Conservation (phyloP, 2,329 filamentous ascomycete species). For the Paecilomyces dactylethromorphus region DNA sequence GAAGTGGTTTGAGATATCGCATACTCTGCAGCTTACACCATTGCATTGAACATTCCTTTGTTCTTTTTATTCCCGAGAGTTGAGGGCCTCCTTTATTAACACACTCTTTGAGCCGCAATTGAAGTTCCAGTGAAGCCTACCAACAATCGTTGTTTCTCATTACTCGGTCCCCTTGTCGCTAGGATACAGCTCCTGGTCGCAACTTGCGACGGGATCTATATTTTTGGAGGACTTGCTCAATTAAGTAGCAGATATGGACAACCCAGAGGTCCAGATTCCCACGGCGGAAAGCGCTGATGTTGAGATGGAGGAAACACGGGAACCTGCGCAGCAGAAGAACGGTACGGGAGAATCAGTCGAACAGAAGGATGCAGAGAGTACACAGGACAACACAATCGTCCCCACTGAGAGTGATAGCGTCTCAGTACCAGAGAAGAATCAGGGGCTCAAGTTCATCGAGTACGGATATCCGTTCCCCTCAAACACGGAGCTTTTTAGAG, state of each 20-base stretch:
- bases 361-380: slow-evolving; percentile 11
- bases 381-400: slow-evolving; percentile 10
- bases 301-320: slow-evolving; percentile 17
- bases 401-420: slow-evolving; percentile 8
- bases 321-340: slow-evolving; percentile 3
- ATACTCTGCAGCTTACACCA: neutral
- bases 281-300: slow-evolving; percentile 13
- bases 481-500: neutral
- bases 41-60: neutral
- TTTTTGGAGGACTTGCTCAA: neutral
- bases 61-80: neutral
- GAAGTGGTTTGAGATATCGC: neutral
- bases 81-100: neutral
- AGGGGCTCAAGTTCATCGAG: slow-evolving; percentile 22
- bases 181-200: neutral
- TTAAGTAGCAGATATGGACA: neutral
- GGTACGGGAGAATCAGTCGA: slow-evolving; percentile 3
- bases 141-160: neutral
- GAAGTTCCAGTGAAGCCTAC: neutral
- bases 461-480: slow-evolving; percentile 10
- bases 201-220: neutral
- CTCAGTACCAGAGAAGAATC: slow-evolving; percentile 14
- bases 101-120: neutral
- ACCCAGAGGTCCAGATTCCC: slow-evolving; percentile 7
- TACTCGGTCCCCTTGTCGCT: neutral